phyloP scores from a whole-genome alignment of 805 yeast genomes.

The Schwanniomyces polymorphus region DNA sequence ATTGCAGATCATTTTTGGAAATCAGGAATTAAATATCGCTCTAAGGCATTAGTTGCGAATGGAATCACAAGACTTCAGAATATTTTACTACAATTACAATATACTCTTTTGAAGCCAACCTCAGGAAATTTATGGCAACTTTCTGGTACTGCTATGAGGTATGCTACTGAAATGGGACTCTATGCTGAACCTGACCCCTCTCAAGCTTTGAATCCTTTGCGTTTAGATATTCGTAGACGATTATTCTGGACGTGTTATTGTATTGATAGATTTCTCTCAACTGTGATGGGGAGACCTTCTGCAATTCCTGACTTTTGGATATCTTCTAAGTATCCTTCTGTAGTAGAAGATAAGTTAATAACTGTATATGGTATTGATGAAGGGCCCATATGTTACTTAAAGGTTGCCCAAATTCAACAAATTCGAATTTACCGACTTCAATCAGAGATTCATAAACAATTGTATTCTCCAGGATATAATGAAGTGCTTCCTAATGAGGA shows the following conservation, averaged over 20 bases:
- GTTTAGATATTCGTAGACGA: slow-evolving; percentile 8
- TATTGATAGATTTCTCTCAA: slow-evolving; percentile 9
- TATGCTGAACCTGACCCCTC: slow-evolving; percentile 10
- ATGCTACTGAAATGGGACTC: slow-evolving; percentile 14
- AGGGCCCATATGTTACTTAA: slow-evolving; percentile 9
- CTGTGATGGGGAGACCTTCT: slow-evolving; percentile 11
- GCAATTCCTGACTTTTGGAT: slow-evolving; percentile 12
- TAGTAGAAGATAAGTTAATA: slow-evolving; percentile 9
- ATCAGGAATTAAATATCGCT: slow-evolving; percentile 6
- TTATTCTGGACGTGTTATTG: slow-evolving; percentile 13
- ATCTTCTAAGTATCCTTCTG: slow-evolving; percentile 7
- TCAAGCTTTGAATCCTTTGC: slow-evolving; percentile 8
- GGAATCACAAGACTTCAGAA: slow-evolving; percentile 10
- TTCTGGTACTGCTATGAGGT: slow-evolving; percentile 11
- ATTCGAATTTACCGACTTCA: slow-evolving; percentile 10
- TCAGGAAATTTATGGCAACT: slow-evolving; percentile 13
- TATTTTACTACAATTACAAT: slow-evolving; percentile 8
- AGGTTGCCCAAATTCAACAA: slow-evolving; percentile 11
- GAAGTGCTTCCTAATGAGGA: neutral
- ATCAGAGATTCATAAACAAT: slow-evolving; percentile 9
- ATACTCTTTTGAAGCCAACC: slow-evolving; percentile 10
- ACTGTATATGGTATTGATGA: slow-evolving; percentile 6
- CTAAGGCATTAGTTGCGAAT: slow-evolving; percentile 3
- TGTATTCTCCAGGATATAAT: slow-evolving; percentile 5
- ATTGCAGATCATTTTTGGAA: slow-evolving; percentile 12